A percentile compares a stretch with the other conserved stretches of the same genome.
Evolutionary conservation across 345 rosid species (phyloP).

Genomic region (Excoecaria agallocha): DNA sequence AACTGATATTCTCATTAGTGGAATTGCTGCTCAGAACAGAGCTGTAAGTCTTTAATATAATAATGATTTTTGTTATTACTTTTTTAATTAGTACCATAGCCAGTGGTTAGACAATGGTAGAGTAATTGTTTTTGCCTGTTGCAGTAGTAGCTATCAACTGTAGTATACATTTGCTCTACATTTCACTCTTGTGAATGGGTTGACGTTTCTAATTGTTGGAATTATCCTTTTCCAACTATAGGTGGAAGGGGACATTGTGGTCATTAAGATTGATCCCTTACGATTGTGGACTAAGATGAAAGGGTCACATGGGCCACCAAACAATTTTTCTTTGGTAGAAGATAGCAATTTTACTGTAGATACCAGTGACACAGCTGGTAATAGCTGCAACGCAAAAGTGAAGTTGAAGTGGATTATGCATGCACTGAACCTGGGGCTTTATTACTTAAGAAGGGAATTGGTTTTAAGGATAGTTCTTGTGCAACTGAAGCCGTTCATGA

Average conservation of each 20-base stretch:
- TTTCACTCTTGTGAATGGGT: slow-evolving; percentile 2
- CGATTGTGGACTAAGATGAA: slow-evolving; percentile 76
- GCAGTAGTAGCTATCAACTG: neutral
- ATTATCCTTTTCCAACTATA: slow-evolving; percentile 23
- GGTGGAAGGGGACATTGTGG: slow-evolving; percentile 84
- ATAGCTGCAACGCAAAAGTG: slow-evolving; percentile 31
- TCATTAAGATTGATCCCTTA: slow-evolving; percentile 61
- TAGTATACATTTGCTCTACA: neutral
- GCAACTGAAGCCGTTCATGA: slow-evolving; percentile 23
- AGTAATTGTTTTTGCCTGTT: neutral
- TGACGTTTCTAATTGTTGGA: slow-evolving; percentile 1
- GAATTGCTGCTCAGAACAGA: slow-evolving; percentile 71
- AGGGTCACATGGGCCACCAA: slow-evolving; percentile 48
- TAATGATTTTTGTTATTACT: neutral
- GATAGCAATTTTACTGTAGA: slow-evolving; percentile 30
- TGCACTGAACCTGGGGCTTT: slow-evolving; percentile 18
- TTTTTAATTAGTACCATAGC: neutral
- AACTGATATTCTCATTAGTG: slow-evolving; percentile 70
- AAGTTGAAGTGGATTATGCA: slow-evolving; percentile 29
- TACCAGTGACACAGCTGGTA: slow-evolving; percentile 24
- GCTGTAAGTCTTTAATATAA: slow-evolving; percentile 56
- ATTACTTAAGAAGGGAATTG: slow-evolving; percentile 22
- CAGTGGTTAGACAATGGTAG: neutral
- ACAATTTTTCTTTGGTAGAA: slow-evolving; percentile 33
- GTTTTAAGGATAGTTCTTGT: slow-evolving; percentile 27